Evolutionary conservation across 768 basidiomycete genomes (phyloP).

Genomic region (Lactarius hatsudake): DNA sequence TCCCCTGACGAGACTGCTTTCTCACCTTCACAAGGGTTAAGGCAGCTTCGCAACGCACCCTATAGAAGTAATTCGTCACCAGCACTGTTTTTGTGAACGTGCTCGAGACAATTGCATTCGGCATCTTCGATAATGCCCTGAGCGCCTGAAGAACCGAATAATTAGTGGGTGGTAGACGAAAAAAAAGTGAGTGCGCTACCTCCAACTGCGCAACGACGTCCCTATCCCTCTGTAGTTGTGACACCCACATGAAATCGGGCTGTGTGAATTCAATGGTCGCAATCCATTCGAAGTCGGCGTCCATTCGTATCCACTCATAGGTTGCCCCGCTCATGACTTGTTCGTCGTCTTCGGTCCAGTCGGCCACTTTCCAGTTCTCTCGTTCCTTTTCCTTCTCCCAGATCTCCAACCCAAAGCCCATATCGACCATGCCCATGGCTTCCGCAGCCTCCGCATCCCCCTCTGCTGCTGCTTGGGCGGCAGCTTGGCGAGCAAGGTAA

Average conservation of each 20-base stretch:
- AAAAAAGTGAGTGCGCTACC: slow-evolving; percentile 41
- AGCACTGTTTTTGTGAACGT: slow-evolving; percentile 91
- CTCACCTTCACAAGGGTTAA: slow-evolving; percentile 77
- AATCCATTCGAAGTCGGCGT: slow-evolving; percentile 99
- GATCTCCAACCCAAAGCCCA: slow-evolving; percentile 88
- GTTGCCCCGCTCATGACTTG: slow-evolving; percentile 91
- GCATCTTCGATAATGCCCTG: slow-evolving; percentile 75
- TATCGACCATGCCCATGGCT: slow-evolving; percentile 90
- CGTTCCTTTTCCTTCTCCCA: slow-evolving; percentile 96
- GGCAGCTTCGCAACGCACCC: slow-evolving; percentile 94
- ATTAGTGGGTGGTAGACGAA: slow-evolving; percentile 21
- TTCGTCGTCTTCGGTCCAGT: slow-evolving; percentile 98
- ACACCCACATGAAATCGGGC: slow-evolving; percentile 98
- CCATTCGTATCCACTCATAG: slow-evolving; percentile 99
- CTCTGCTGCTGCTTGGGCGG: slow-evolving; percentile 89
- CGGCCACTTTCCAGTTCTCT: slow-evolving; percentile 93
- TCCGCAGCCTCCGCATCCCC: slow-evolving; percentile 91
- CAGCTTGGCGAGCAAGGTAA: slow-evolving; percentile 90
- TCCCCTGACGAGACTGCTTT: slow-evolving; percentile 19
- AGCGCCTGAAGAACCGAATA: slow-evolving; percentile 64
- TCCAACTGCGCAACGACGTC: slow-evolving; percentile 98
- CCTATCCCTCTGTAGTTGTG: slow-evolving; percentile 89
- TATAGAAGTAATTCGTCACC: slow-evolving; percentile 93
- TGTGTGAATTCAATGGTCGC: slow-evolving; percentile 90
- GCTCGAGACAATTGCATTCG: slow-evolving; percentile 83